Base-by-base conservation (phyloP, 768 basidiomycete species). In the Coprinopsis marcescibilis region DNA sequence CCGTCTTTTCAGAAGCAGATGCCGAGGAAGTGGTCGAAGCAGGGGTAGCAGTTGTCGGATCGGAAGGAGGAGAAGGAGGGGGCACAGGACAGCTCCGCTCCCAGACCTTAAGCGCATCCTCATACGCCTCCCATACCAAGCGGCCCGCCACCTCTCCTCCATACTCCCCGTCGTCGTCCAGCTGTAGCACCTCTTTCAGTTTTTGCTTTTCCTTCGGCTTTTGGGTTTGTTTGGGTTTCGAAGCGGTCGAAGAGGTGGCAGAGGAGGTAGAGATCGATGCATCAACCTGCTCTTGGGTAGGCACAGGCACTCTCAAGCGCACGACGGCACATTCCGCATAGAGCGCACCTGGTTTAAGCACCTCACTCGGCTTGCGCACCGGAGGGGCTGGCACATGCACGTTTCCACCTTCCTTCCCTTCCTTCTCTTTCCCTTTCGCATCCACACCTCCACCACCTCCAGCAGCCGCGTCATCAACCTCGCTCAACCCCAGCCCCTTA, bases 101-200 rank as follows among this genome's bases (percentile, higher is more conserved):
- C 86, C 87, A 89, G 29, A 63, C 62, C 62, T 80, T 85, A 57
- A 89, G 60, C 25, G 72, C 77, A 25, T 53, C 66, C 61, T 89
- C 88, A 54, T 83, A 84, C 38, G 72, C 72, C 65, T 89, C 89
- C 89, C 89, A 90, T 1, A 89, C 76, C 20, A 77, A 59, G 52
- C 83, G 65, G 3, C 86, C 88, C 33, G 77, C 69, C 15, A 70
- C 60, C 59, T 87, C 84, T 0, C 86, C 84, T 12, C 86, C 86
- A 20, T 81, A 69, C 52, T 89, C 85, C 3, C 75, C 76, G 55
- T 87, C 85, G 48, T 85, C 81, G 8, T 65, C 61, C 14, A 80
- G 63, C 34, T 65, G 65, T 24, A 72, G 43, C 4, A 59, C 58
- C 17, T 67, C 57, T 43, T 74, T 66, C 5, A 54, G 42, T 56